A percentile compares a stretch with the other conserved stretches of the same genome.
These are phyloP conservation scores for Fusarium anguioides DNA, from an alignment of 2,329 filamentous ascomycete species.

Conservation along the genomic window DNA sequence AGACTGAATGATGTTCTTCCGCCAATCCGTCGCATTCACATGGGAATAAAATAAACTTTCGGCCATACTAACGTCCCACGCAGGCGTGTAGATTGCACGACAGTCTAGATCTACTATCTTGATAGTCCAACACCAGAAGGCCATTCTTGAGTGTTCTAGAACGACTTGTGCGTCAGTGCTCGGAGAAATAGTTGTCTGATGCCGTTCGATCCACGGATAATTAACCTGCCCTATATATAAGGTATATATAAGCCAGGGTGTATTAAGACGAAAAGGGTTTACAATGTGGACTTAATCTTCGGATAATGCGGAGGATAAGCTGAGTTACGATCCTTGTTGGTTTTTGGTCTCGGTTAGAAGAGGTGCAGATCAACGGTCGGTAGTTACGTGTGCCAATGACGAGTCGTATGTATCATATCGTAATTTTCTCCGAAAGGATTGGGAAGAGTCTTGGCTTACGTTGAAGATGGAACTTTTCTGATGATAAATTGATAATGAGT, in stretches of 20 bases:
- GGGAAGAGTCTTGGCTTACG: not conserved
- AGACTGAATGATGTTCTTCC: not conserved
- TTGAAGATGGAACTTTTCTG: no score
- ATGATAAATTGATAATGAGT: no score
- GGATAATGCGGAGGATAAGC: not conserved
- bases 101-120: no score
- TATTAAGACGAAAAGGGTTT: not conserved
- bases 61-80: not conserved
- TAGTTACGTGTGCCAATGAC: not conserved
- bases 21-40: no score
- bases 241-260: no score
- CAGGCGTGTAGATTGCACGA: no score
- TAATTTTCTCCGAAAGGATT: not conserved
- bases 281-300: not conserved
- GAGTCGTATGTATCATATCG: not conserved
- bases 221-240: no score
- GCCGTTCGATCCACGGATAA: no score
- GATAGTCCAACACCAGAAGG: no score
- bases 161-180: not conserved
- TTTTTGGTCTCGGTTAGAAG: not conserved
- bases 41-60: not conserved
- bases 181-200: not conserved
- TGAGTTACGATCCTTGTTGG: not conserved
- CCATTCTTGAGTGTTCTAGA: not conserved
- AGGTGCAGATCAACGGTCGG: not conserved